Percentiles rank a stretch among this genome's conserved stretches.
Evolutionary conservation across 345 rosid species (phyloP).

Genomic region (Boechera stricta): DNA sequence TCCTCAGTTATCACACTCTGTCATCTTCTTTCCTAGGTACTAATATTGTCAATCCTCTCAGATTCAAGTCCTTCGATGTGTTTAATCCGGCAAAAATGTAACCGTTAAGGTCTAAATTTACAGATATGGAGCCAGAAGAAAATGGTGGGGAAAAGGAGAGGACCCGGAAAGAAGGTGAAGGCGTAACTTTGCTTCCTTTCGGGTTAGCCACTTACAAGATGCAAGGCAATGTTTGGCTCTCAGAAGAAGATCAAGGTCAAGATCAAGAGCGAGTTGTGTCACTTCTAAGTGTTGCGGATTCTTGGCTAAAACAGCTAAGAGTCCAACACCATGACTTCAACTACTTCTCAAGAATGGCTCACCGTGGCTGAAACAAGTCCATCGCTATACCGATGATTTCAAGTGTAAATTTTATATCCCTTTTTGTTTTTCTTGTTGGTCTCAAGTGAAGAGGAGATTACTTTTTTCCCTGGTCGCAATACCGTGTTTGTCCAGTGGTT

Average conservation of each 20-base stretch:
- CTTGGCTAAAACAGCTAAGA: conserved; percentile 96
- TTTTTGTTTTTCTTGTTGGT: conserved; percentile 40
- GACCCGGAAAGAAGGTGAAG: conserved; percentile 64
- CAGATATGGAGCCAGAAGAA: conserved; percentile 82
- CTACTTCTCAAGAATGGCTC: conserved; percentile 72
- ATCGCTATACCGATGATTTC: background rate
- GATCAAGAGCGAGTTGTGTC: conserved; percentile 86
- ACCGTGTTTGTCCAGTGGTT: conserved; percentile 30
- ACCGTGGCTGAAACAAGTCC: conserved; percentile 59
- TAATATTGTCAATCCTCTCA: background rate
- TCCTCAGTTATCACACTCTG: conserved; percentile 95
- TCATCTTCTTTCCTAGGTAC: conserved; percentile 96
- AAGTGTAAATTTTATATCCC: conserved; percentile 19
- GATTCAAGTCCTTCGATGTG: background rate
- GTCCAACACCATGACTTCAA: conserved; percentile 98
- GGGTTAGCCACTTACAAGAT: conserved; percentile 98
- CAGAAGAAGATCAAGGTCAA: conserved; percentile 67
- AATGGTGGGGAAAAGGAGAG: conserved; percentile 64
- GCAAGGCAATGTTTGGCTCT: conserved; percentile 95
- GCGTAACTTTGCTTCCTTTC: conserved; percentile 73
- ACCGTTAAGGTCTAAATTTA: background rate
- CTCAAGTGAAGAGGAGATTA: conserved; percentile 32
- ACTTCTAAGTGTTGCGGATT: conserved; percentile 91
- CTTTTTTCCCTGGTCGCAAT: conserved; percentile 32
- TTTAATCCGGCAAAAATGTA: background rate